Evolutionary conservation across 2,329 filamentous ascomycete species (phyloP).

Genomic region (Aspergillus proliferans): DNA sequence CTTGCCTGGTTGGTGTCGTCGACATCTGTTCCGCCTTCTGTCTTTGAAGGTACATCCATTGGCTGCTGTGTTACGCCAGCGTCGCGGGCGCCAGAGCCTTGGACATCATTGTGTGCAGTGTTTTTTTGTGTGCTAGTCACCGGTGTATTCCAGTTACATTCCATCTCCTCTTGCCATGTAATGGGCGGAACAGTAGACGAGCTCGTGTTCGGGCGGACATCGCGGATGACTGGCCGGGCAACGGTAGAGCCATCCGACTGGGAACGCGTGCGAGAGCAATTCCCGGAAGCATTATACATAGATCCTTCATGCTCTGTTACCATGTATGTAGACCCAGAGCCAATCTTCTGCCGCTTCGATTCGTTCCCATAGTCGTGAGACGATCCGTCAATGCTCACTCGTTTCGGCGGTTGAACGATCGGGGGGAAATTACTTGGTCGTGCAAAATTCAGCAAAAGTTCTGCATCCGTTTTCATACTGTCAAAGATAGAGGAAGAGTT

Average conservation of each 20-base stretch:
- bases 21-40: slow-evolving; percentile 20
- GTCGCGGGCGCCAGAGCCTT: slow-evolving; percentile 4
- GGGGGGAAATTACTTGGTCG: slow-evolving; percentile 32
- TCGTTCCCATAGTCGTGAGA: slow-evolving; percentile 16
- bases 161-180: slow-evolving; percentile 27
- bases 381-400: slow-evolving; percentile 28
- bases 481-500: slow-evolving; percentile 25
- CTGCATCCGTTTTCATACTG: slow-evolving; percentile 44
- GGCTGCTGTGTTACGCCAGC: slow-evolving; percentile 7
- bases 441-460: slow-evolving; percentile 42
- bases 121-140: slow-evolving; percentile 7
- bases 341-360: slow-evolving; percentile 16
- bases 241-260: slow-evolving; percentile 38
- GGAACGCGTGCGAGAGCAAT: slow-evolving; percentile 33
- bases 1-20: slow-evolving; percentile 35
- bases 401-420: slow-evolving; percentile 17
- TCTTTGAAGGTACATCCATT: slow-evolving; percentile 16
- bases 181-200: slow-evolving; percentile 29
- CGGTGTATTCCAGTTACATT: slow-evolving; percentile 11
- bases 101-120: slow-evolving; percentile 7
- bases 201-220: slow-evolving; percentile 33
- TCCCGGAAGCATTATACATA: slow-evolving; percentile 7
- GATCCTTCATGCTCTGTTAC: slow-evolving; percentile 13
- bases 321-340: slow-evolving; percentile 12
- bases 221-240: slow-evolving; percentile 30